Evolutionary conservation across 108 stramenopile species (phyloP).

Genomic region (Skeletonema potamos): DNA sequence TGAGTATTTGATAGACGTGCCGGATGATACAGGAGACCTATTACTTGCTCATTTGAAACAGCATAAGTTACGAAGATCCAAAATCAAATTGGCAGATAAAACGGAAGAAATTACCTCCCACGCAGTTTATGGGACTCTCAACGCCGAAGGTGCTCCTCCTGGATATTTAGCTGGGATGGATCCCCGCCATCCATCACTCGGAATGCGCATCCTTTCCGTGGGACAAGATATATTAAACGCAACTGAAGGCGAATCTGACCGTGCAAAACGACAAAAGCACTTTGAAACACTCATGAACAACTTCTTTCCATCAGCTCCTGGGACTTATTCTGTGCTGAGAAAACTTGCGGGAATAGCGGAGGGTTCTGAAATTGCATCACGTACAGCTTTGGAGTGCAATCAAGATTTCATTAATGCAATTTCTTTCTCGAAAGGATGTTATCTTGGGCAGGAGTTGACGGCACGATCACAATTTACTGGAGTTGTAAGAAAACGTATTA

Average conservation of each 20-base stretch:
- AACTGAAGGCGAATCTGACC: slow-evolving; percentile 1
- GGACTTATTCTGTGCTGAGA: slow-evolving; percentile 73
- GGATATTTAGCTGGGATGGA: slow-evolving; percentile 75
- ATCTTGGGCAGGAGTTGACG: slow-evolving; percentile 97
- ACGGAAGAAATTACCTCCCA: slow-evolving; percentile 61
- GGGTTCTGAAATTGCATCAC: slow-evolving; percentile 71
- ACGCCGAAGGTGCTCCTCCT: slow-evolving; percentile 61
- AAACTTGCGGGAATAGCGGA: slow-evolving; percentile 85
- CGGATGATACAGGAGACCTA: slow-evolving; percentile 55
- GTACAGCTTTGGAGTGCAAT: slow-evolving; percentile 91
- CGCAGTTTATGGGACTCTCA: slow-evolving; percentile 79
- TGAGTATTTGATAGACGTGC: slow-evolving; percentile 79
- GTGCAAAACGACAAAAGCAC: slow-evolving; percentile 8
- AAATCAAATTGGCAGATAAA: slow-evolving; percentile 60
- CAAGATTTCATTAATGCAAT: slow-evolving; percentile 92
- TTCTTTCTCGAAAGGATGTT: slow-evolving; percentile 95
- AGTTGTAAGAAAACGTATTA: slow-evolving; percentile 87
- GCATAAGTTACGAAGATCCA: slow-evolving; percentile 72
- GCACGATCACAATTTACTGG: slow-evolving; percentile 95
- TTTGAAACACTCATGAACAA: slow-evolving; percentile 55
- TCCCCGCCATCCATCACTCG: slow-evolving; percentile 84
- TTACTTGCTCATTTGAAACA: slow-evolving; percentile 65
- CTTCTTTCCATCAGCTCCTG: slow-evolving; percentile 53
- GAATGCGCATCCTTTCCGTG: slow-evolving; percentile 68
- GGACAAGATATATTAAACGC: slow-evolving; percentile 21